Evolutionary conservation across 805 yeast genomes (phyloP).

Genomic region (Candida vartiovaarae): DNA sequence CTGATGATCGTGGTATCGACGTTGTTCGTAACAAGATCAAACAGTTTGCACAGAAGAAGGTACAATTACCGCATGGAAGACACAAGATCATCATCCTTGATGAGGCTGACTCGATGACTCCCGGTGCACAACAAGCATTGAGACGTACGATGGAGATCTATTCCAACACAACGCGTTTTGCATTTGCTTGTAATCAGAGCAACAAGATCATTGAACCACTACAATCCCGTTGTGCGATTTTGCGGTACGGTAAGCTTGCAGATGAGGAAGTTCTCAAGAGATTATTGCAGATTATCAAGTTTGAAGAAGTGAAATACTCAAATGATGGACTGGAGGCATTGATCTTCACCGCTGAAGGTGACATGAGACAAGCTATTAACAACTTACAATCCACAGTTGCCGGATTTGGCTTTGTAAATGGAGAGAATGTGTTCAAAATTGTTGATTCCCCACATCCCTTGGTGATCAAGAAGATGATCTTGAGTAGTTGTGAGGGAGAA

Average conservation of each 20-base stretch:
- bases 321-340: conserved; percentile 91
- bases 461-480: conserved; percentile 64
- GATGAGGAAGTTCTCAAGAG: conserved; percentile 83
- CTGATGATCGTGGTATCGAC: conserved; percentile 96
- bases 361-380: conserved; percentile 96
- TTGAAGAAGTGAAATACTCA: conserved; percentile 68
- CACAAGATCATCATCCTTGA: conserved; percentile 91
- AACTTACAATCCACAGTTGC: conserved; percentile 91
- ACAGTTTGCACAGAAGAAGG: conserved; percentile 93
- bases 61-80: conserved; percentile 77
- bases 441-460: conserved; percentile 97
- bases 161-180: conserved; percentile 93
- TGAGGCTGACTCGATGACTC: conserved; percentile 96
- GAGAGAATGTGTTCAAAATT: conserved; percentile 87
- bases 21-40: conserved; percentile 92
- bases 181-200: conserved; percentile 96
- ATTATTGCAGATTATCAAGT: conserved; percentile 58
- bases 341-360: conserved; percentile 95
- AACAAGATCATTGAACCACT: conserved; percentile 94
- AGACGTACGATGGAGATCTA: conserved; percentile 93
- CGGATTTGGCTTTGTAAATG: conserved; percentile 87
- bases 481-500: conserved; percentile 33
- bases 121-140: conserved; percentile 93
- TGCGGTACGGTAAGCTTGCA: conserved; percentile 71
- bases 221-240: conserved; percentile 92